Evolutionary conservation across 2,329 filamentous ascomycete species (phyloP).

Genomic region (Microthyrium microscopicum): DNA sequence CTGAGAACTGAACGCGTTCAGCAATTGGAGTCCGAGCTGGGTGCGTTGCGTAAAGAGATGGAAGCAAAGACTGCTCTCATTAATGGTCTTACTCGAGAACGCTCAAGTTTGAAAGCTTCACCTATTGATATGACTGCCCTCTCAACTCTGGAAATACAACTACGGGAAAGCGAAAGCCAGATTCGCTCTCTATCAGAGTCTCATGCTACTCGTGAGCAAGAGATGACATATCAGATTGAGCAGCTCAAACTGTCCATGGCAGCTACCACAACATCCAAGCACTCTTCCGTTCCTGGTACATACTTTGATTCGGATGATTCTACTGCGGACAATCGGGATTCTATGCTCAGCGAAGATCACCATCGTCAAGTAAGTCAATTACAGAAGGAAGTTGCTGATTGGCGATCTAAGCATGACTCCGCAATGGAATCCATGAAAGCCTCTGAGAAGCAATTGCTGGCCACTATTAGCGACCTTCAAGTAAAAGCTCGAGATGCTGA

Average conservation of each 20-base stretch:
- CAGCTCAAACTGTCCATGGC: constrained; percentile 41
- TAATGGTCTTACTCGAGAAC: constrained; percentile 78
- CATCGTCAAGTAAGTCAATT: constrained; percentile 47
- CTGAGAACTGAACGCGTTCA: constrained; percentile 76
- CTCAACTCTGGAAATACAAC: constrained; percentile 69
- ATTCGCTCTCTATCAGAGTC: constrained; percentile 56
- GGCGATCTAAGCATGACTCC: constrained; percentile 60
- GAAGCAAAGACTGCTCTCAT: constrained; percentile 94
- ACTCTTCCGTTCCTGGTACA: constrained; percentile 18
- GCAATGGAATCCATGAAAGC: constrained; percentile 53
- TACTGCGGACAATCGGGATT: constrained; percentile 6
- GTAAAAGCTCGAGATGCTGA: constrained; percentile 29
- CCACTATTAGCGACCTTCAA: constrained; percentile 60
- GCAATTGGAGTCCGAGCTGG: constrained; percentile 70
- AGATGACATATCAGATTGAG: constrained; percentile 56
- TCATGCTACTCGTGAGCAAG: constrained; percentile 57
- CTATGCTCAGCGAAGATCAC: constrained; percentile 18
- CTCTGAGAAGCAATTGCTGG: constrained; percentile 56
- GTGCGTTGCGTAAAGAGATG: constrained; percentile 82
- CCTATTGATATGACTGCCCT: constrained; percentile 87
- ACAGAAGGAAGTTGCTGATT: constrained; percentile 52
- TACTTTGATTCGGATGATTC: constrained; percentile 17
- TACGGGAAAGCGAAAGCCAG: constrained; percentile 69
- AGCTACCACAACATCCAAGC: constrained; percentile 11
- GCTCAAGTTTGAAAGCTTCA: constrained; percentile 67